These are phyloP conservation scores for Calonectria pseudoturangicola DNA, from an alignment of 2,329 filamentous ascomycete species.

Conservation along the genomic window DNA sequence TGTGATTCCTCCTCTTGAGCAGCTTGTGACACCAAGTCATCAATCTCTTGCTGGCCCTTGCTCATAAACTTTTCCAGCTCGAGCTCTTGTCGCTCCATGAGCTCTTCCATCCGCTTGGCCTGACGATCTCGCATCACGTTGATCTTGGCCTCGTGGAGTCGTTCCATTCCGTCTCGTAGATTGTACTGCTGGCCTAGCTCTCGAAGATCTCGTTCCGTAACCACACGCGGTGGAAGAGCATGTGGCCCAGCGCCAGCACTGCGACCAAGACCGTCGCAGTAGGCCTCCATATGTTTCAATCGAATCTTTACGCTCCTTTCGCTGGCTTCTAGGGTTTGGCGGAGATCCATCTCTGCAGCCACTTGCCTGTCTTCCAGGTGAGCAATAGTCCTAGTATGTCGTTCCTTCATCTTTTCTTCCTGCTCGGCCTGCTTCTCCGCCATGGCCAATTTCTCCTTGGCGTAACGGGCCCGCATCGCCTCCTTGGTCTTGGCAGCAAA, in stretches of 20 bases:
- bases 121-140: slow-evolving; percentile 80
- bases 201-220: slow-evolving; percentile 76
- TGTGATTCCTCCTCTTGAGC: slow-evolving; percentile 70
- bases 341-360: slow-evolving; percentile 77
- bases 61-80: slow-evolving; percentile 69
- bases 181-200: slow-evolving; percentile 78
- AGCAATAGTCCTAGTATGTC: slow-evolving; percentile 70
- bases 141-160: slow-evolving; percentile 76
- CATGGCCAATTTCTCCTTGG: slow-evolving; percentile 67
- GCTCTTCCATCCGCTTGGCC: slow-evolving; percentile 76
- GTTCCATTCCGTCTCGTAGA: slow-evolving; percentile 75
- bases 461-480: slow-evolving; percentile 71
- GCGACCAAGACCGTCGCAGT: slow-evolving; percentile 73
- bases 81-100: slow-evolving; percentile 71
- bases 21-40: slow-evolving; percentile 68
- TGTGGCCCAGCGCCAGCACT: slow-evolving; percentile 57
- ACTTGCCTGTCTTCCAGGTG: slow-evolving; percentile 78
- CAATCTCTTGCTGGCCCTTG: slow-evolving; percentile 68
- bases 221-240: slow-evolving; percentile 67
- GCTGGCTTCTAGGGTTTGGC: slow-evolving; percentile 71
- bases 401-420: slow-evolving; percentile 72
- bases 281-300: slow-evolving; percentile 80
- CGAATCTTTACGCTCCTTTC: slow-evolving; percentile 74
- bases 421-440: slow-evolving; percentile 68
- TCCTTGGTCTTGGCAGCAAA: slow-evolving; percentile 70